phyloP scores from a whole-genome alignment of 805 yeast genomes.

The Candida verbasci region DNA sequence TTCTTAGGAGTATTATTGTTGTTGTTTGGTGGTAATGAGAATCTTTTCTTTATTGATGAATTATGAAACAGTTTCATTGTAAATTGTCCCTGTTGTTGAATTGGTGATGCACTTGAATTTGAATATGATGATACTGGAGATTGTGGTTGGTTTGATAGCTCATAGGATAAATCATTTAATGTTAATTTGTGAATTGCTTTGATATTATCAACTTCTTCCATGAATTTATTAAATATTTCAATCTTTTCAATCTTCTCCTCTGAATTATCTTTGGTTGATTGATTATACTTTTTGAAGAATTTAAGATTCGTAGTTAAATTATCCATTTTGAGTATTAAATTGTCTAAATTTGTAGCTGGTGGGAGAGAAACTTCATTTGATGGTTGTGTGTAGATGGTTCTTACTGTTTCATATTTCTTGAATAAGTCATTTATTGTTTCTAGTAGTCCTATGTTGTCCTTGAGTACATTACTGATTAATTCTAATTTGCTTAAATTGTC shows the following conservation, averaged over 20 bases:
- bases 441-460: conserved; percentile 19
- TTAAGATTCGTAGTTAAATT: conserved; percentile 30
- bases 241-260: conserved; percentile 36
- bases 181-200: conserved; percentile 28
- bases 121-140: background rate
- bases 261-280: conserved; percentile 22
- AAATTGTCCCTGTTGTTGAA: conserved; percentile 15
- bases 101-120: conserved; percentile 5
- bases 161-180: conserved; percentile 20
- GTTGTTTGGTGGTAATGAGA: conserved; percentile 15
- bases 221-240: conserved; percentile 32
- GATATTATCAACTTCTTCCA: conserved; percentile 24
- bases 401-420: conserved; percentile 22
- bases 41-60: conserved; percentile 21
- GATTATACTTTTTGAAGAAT: conserved; percentile 35
- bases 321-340: conserved; percentile 26
- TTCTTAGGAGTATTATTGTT: background rate
- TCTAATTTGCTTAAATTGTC: conserved; percentile 4
- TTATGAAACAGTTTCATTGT: conserved; percentile 32
- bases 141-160: background rate
- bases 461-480: conserved; percentile 15
- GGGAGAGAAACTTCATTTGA: conserved; percentile 13
- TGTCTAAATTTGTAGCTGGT: conserved; percentile 15
- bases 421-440: conserved; percentile 19
- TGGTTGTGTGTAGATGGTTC: too few relatives aligned